These are phyloP conservation scores for Dendrostoma leiphaemia DNA, from an alignment of 2,329 filamentous ascomycete species.

Conservation along the genomic window DNA sequence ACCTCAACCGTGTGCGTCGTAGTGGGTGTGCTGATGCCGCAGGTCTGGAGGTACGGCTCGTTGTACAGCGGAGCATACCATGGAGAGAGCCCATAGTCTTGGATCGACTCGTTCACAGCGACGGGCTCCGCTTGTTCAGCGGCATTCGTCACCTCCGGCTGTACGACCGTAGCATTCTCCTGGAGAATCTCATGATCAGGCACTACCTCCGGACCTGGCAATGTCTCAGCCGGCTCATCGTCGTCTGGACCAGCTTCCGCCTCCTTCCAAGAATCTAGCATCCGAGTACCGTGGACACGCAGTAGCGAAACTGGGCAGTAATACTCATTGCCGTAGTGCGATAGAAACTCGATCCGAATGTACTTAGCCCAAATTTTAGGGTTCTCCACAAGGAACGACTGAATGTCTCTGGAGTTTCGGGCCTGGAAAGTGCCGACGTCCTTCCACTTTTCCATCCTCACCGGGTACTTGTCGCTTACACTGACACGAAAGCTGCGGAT, in stretches of 20 bases:
- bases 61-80: constrained; percentile 25
- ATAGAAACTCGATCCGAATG: constrained; percentile 84
- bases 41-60: constrained; percentile 21
- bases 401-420: constrained; percentile 87
- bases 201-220: constrained; percentile 27
- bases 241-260: constrained; percentile 69
- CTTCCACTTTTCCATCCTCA: constrained; percentile 90
- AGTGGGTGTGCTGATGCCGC: constrained; percentile 25
- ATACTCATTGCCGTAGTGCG: constrained; percentile 93
- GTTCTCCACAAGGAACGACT: constrained; percentile 91
- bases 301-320: constrained; percentile 92
- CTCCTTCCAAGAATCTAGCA: constrained; percentile 91
- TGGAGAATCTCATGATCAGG: constrained; percentile 27
- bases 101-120: constrained; percentile 1
- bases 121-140: neutral
- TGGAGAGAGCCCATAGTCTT: constrained; percentile 24
- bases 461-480: constrained; percentile 91
- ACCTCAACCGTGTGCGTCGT: constrained; percentile 23
- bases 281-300: constrained; percentile 90
- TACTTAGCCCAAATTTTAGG: constrained; percentile 96
- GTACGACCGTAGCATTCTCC: neutral
- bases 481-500: constrained; percentile 87
- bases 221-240: constrained; percentile 46
- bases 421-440: constrained; percentile 86
- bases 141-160: constrained; percentile 7